Evolutionary conservation across 129 eudicot genomes (phyloP).

Genomic region (Logfia minima): DNA sequence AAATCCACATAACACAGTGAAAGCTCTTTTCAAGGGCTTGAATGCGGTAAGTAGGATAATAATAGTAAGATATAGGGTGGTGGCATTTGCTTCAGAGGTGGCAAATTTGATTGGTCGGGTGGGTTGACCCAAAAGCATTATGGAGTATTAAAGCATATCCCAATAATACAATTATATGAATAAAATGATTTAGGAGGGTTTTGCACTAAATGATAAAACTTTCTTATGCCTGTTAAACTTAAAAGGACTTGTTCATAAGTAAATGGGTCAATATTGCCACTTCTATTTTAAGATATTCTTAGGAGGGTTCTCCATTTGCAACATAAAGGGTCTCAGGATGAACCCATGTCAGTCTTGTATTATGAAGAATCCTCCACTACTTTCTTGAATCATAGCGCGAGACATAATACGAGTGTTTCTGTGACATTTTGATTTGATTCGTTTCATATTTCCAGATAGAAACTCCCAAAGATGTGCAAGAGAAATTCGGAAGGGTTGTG

Average conservation of each 20-base stretch:
- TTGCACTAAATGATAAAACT: background rate
- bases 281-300: background rate
- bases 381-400: background rate
- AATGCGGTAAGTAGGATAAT: slow-evolving; percentile 69
- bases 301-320: slow-evolving; percentile 2
- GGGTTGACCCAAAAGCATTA: background rate
- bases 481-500: slow-evolving; percentile 94
- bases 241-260: background rate
- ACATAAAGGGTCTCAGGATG: background rate
- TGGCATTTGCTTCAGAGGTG: background rate
- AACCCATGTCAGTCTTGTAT: background rate
- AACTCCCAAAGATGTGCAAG: slow-evolving; percentile 90
- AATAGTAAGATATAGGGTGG: background rate
- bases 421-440: slow-evolving; percentile 2
- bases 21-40: slow-evolving; percentile 85
- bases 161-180: background rate
- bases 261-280: background rate
- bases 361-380: background rate
- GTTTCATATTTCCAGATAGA: slow-evolving; percentile 59
- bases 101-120: background rate
- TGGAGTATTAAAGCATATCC: background rate
- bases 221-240: background rate
- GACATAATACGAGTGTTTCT: background rate
- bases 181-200: background rate
- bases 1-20: slow-evolving; percentile 90